phyloP scores from a whole-genome alignment of 140 eudicot genomes.

The Bidens hawaiensis region DNA sequence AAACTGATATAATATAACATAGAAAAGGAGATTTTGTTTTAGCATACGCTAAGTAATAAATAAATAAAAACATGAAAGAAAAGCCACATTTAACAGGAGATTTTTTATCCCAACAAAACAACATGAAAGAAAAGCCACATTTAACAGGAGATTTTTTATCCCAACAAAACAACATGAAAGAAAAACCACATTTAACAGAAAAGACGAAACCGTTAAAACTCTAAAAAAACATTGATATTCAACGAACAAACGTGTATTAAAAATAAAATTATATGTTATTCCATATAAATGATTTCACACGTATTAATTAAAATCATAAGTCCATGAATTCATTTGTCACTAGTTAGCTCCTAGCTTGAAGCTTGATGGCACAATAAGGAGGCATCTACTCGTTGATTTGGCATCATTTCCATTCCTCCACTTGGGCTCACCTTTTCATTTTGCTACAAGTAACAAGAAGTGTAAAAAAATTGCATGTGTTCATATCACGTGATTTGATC shows the following conservation, averaged over 20 bases:
- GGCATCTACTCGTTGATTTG: constrained; percentile 32
- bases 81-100: too few species aligned
- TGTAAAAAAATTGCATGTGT: too few species aligned
- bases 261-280: constrained; percentile 11
- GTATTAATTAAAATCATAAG: background rate
- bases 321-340: constrained; percentile 18
- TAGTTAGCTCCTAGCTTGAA: constrained; percentile 26
- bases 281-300: constrained; percentile 16
- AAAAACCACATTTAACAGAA: background rate
- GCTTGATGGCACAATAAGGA: constrained; percentile 34
- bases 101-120: too few species aligned
- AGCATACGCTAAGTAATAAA: too few species aligned
- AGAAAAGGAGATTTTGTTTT: too few species aligned
- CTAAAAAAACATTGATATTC: background rate
- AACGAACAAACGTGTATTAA: constrained; percentile 8
- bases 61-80: too few species aligned
- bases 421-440: constrained; percentile 23
- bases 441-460: constrained; percentile 14
- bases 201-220: background rate
- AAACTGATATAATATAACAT: too few species aligned
- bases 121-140: too few species aligned
- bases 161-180: background rate
- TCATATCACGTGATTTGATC: too few species aligned
- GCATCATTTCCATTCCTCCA: constrained; percentile 30
- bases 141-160: background rate